Evolutionary conservation across 177 flowering plant genomes (phyloP), one percentile per base, ranked within the genome.

Genomic region (Tripterygium wilfordii): DNA sequence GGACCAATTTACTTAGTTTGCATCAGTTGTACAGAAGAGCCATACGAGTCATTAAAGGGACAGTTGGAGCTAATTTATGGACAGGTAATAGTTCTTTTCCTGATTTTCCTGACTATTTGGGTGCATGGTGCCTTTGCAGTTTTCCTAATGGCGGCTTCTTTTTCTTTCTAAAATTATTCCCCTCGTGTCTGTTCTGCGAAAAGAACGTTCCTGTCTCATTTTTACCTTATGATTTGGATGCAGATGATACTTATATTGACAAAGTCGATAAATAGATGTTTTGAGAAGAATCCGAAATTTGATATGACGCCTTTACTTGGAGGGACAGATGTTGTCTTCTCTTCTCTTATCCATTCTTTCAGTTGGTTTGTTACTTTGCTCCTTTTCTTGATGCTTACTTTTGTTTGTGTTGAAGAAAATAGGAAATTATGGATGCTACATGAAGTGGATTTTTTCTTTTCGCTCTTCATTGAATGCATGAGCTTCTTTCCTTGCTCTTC

Each of bases 291-390:
- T 53, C 75, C 99, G 10, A 94, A 89, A 75, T 94, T 89, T 64
- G 97, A 89, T 66, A 94, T 94, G 99, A 87, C 96, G 55, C 87
- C 95, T 36, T 69, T 94, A 77, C 97, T 94, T 60, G 95, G 99
- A 41, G 99, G 99, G 62, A 94, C 99, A 43, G 96, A 94, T 66
- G 78, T 57, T 68, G 95, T 94, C 57, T 94, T 94, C 76, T 89
- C 99, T 21, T 89, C 99, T 55, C 83, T 94, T 24, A 83, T 94
- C 66, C 99, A 85, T 68, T 78, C 92, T 51, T 94, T 87, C 54
- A 75, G 87, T 60, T 79, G 99, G 99, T 94, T 64, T 49, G 88
- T 71, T n/a, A n/a, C n/a, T n/a, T n/a, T n/a, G n/a, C n/a, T n/a
- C n/a, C n/a, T n/a, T n/a, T n/a, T n/a, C n/a, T n/a, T n/a, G n/a